A percentile compares a stretch with the other conserved stretches of the same genome.
phyloP scores from a whole-genome alignment of 148 eudicot species.

The Selenicereus undatus region DNA sequence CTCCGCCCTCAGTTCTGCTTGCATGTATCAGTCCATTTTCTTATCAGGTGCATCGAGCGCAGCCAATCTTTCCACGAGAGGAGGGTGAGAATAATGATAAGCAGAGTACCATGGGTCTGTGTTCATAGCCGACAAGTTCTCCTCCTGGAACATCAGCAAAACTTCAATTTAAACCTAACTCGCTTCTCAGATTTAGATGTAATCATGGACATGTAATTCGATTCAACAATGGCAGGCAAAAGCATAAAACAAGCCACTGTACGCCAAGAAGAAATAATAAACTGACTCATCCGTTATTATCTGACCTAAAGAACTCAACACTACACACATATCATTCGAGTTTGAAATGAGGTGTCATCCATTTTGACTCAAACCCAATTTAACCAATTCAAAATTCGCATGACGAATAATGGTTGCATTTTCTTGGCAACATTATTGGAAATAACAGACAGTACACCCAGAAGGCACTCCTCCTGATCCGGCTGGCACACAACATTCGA shows the following conservation, averaged over 20 bases:
- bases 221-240: not conserved
- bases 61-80: conserved; percentile 85
- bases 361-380: not conserved
- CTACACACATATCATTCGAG: not conserved
- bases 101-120: conserved; percentile 99
- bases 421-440: not conserved
- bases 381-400: not conserved
- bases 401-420: not conserved
- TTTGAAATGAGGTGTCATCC: not conserved
- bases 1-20: not conserved
- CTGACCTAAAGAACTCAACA: not conserved
- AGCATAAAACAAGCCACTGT: not conserved
- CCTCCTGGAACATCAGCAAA: conserved; percentile 55
- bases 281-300: not conserved
- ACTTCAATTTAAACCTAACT: not conserved
- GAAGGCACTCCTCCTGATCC: not conserved
- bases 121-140: conserved; percentile 93
- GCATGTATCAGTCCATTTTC: conserved; percentile 49
- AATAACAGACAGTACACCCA: not conserved
- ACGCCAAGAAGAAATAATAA: not conserved
- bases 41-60: conserved; percentile 71
- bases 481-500: not conserved
- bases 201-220: not conserved
- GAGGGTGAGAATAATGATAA: conserved; percentile 95
- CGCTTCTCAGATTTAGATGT: not conserved